Base-by-base conservation (phyloP, 345 rosid species). In the Linum lewisii region DNA sequence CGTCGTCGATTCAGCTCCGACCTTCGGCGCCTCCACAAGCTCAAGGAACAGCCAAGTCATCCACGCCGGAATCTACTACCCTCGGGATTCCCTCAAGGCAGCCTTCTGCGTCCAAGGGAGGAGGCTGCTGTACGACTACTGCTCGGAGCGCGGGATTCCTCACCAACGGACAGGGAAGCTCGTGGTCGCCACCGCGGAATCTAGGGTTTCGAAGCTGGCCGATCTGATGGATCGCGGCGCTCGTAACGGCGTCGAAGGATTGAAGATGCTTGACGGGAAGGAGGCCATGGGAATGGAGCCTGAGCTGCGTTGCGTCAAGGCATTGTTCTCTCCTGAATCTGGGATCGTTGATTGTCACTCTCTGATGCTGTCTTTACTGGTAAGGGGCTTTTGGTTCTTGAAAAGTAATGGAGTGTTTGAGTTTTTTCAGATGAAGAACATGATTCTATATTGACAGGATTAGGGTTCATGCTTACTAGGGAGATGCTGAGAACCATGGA, bases 61-160 rank as follows among this genome's bases (percentile, higher is more conserved):
- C 63, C 96, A 92, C 65, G 96, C 95, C 34, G 98, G 98, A 69
- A 84, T 92, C 72, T 92, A 92, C 63, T 92, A 92, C 65, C 90
- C 86, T 65, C 79, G 65, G 58, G 65, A 72, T 71, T 88, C 96
- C 34, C 82, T 83, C 70, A 88, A 88, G 84, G 84, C 98, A 36
- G 60, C 60, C 29, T 70, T 86, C 13, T 88, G 95, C 64, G 81
- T 82, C 0, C 78, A 82, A 71, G 98, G 98, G 19, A 86, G 98
- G 64, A 74, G 84, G 6, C 63, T 92, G 75, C 73, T 88, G 15
- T 88, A 92, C 63, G 62, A 49, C 26, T 88, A 88, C 58, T 92
- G 95, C 74, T 71, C 76, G 15, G 72, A 81, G 51, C 79, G 62
- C 25, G 78, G 57, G 10, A 71, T 92, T 59, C 79, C 87, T 45